Base-by-base conservation (phyloP, 805 yeast species). In the Maudiozyma turicensis region DNA sequence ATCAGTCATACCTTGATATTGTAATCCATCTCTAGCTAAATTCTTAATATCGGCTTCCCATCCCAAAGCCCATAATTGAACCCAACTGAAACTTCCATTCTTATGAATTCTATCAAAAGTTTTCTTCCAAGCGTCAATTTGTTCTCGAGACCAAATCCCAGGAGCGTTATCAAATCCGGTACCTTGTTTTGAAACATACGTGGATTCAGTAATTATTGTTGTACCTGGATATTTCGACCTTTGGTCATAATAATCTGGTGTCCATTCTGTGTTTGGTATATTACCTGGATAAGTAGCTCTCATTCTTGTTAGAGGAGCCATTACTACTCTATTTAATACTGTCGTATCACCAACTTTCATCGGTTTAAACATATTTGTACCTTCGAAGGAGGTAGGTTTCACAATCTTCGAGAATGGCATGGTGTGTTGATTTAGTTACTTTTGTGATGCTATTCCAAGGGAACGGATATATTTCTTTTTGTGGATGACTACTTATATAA, bases 151-250 rank as follows among this genome's bases (percentile, higher is more conserved):
- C 63, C 69, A 72, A 46, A 79, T 70, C 53, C 80, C 80, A 15
- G 84, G 82, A 2, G 67, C 73, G 28, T 61, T 47, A 8, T 59
- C 60, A 50, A 66, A 70, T 14, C 74, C 67, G 42, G 80, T 74
- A 20, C 67, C 62, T 46, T 58, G 61, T 1, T 62, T 55, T 9
- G 78, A 63, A n/a, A 73, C 71, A 53, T 69, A 71, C 1, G 81
- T 72, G 4, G 79, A 86, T 60, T 82, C 88, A 3, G 81, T 66
- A 52, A 79, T 72, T 34, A 81, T 40, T 20, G 51, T 45, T n/a
- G 84, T 74, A 15, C 86, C 86, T 20, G 76, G 74, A 44, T 62
- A 60, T 43, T 65, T 57, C 0, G 86, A 72, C 53, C 85, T 69
- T 54, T 78, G 77, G 28, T 60, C 69, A 57, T 82, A 82, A 61